Evolutionary conservation across 1,284 basidiomycete species (phyloP).

Genomic region (Sutorius eximius): DNA sequence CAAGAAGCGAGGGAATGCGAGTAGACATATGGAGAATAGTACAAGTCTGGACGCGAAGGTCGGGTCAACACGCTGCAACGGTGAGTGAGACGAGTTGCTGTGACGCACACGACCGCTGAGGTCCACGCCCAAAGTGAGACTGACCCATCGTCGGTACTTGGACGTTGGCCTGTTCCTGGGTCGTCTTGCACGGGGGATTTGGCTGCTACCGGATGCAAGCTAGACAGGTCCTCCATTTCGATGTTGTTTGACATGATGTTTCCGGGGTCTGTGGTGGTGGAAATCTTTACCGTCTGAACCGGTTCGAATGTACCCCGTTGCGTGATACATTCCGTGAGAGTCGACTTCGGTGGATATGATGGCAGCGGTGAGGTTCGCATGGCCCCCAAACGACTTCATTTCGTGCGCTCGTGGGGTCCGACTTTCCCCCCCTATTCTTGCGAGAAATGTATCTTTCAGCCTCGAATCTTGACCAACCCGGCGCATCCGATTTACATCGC

Average conservation of each 20-base stretch:
- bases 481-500: background rate
- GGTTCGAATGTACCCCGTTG: too few relatives aligned
- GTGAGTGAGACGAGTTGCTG: background rate
- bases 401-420: too few relatives aligned
- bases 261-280: background rate
- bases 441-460: conserved; percentile 15
- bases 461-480: background rate
- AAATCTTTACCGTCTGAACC: too few relatives aligned
- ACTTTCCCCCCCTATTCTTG: too few relatives aligned
- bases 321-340: too few relatives aligned
- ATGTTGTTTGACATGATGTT: conserved; percentile 23
- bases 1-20: conserved; percentile 58
- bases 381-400: too few relatives aligned
- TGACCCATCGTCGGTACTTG: conserved; percentile 14
- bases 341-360: too few relatives aligned
- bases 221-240: conserved; percentile 28
- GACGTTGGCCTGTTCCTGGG: conserved; percentile 1
- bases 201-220: background rate
- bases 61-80: conserved; percentile 1
- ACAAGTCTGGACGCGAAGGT: conserved; percentile 37
- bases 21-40: conserved; percentile 45
- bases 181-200: conserved; percentile 2
- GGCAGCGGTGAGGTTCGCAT: too few relatives aligned
- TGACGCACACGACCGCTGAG: conserved; percentile 43
- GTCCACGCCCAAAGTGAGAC: conserved; percentile 49